Percentiles rank a stretch among this genome's conserved stretches.
Conservation (phyloP, 164 flowering plant species). For the Berberis vulgaris region DNA sequence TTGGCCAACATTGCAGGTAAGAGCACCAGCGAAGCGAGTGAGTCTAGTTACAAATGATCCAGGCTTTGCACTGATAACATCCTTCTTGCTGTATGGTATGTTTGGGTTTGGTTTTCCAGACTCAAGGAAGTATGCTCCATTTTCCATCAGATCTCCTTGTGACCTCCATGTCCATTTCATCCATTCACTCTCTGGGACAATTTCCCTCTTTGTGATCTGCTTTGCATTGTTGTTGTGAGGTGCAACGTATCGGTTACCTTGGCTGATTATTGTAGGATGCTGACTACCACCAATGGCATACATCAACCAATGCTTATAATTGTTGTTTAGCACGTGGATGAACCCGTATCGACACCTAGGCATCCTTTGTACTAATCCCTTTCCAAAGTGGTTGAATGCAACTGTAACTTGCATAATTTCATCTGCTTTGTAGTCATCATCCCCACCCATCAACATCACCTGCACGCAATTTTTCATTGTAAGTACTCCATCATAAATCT, state of each 20-base stretch:
- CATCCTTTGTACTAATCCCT: slow-evolving; percentile 64
- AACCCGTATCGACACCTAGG: slow-evolving; percentile 72
- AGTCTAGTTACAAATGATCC: slow-evolving; percentile 46
- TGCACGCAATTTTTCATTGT: slow-evolving; percentile 13
- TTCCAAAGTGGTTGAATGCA: slow-evolving; percentile 72
- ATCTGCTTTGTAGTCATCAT: slow-evolving; percentile 34
- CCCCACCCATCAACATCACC: slow-evolving; percentile 71
- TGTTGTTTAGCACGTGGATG: slow-evolving; percentile 69
- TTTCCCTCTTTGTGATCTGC: slow-evolving; percentile 49
- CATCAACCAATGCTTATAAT: slow-evolving; percentile 78
- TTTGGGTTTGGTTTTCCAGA: slow-evolving; percentile 28
- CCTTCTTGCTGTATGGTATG: slow-evolving; percentile 9
- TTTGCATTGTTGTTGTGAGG: slow-evolving; percentile 29
- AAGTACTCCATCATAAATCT: too few relatives aligned
- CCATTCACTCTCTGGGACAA: slow-evolving; percentile 29
- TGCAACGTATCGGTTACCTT: slow-evolving; percentile 73
- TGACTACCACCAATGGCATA: slow-evolving; percentile 82
- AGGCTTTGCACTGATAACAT: slow-evolving; percentile 43
- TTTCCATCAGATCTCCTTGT: slow-evolving; percentile 51
- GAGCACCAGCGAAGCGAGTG: slow-evolving; percentile 49
- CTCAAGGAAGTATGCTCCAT: slow-evolving; percentile 59
- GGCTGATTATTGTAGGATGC: slow-evolving; percentile 68
- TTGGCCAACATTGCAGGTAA: slow-evolving; percentile 20
- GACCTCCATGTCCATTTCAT: slow-evolving; percentile 73
- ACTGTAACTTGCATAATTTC: slow-evolving; percentile 56